Evolutionary conservation across 176 grass and related monocot species (phyloP), one percentile per base, ranked within the genome.

Genomic region (Cocos nucifera): DNA sequence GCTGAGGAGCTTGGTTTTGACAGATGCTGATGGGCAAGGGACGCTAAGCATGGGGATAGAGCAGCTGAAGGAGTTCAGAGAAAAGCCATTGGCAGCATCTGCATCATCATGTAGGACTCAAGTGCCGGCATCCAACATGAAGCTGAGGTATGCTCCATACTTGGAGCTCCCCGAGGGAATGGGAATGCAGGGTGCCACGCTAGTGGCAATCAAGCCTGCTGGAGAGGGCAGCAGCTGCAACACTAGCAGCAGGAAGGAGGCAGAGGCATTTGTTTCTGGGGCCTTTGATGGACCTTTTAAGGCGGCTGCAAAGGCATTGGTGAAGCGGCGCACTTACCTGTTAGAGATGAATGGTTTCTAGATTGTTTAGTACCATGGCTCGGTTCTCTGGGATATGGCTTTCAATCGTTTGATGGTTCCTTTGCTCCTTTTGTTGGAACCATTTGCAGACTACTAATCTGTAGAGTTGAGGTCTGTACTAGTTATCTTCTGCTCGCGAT

Each of bases 311-410:
- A 49, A 62, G 16, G 69, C 65, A 49, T 75, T 89, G 27, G 78
- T 66, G 63, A 89, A 89, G 72, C 78, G 82, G 50, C 78, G 86
- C 69, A 79, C 86, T 49, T 89, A 89, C 75, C 75, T 89, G 12
- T 76, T 85, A 48, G 86, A 89, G 86, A 89, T 89, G 86, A 89
- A 89, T 76, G 82, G 86, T 7, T 89, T 89, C 82, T 89, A 76
- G 69, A 18, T 55, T 27, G 16, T 7, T 25, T 55, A 44, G 35
- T 9, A 44, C 10, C 35, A 12, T 44, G 35, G 35, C 10, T 14
- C 35, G 14, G 35, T 44, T 44, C 10, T 44, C 8, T 44, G 8
- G 4, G 8, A 14, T 44, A 9, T 44, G 35, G 35, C 35, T 44
- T 44, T 44, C 8, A 6, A 44, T 44, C 28, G 5, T 30, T 30